A percentile compares a stretch with the other conserved stretches of the same genome.
phyloP scores from a whole-genome alignment of 2,329 filamentous ascomycete species.

The Sclerotinia nivalis region DNA sequence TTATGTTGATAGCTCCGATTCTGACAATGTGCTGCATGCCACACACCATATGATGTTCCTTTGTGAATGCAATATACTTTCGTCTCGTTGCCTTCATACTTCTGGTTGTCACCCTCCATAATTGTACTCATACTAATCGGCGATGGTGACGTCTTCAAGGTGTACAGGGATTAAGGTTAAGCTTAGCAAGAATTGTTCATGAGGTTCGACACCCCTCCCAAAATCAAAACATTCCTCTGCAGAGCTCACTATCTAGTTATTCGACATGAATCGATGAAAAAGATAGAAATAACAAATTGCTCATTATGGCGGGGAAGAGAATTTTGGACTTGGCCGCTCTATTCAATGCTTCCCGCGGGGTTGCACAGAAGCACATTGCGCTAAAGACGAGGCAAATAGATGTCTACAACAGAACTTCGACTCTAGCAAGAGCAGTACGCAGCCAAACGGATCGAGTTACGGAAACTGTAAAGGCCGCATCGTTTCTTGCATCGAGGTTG shows the following conservation, averaged over 20 bases:
- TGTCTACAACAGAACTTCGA: slow-evolving; percentile 63
- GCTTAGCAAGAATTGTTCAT: slow-evolving; percentile 12
- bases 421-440: slow-evolving; percentile 62
- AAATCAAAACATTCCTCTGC: neutral
- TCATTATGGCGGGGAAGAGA: slow-evolving; percentile 59
- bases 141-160: slow-evolving; percentile 7
- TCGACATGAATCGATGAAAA: slow-evolving; percentile 30
- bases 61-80: no score
- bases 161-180: slow-evolving; percentile 15
- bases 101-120: neutral
- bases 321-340: slow-evolving; percentile 70
- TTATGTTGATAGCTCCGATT: neutral
- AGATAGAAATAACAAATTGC: slow-evolving; percentile 8
- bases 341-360: slow-evolving; percentile 66
- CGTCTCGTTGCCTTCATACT: neutral
- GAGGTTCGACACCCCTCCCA: slow-evolving; percentile 3
- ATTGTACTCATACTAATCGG: no score
- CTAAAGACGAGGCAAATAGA: slow-evolving; percentile 61
- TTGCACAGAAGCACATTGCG: slow-evolving; percentile 64
- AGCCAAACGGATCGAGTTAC: slow-evolving; percentile 61
- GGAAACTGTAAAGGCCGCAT: slow-evolving; percentile 60
- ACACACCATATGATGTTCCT: neutral
- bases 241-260: neutral
- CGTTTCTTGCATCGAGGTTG: slow-evolving; percentile 58
- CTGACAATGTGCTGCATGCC: neutral